phyloP scores from a whole-genome alignment of 2,329 filamentous ascomycete species.

The Rutstroemia sp. region DNA sequence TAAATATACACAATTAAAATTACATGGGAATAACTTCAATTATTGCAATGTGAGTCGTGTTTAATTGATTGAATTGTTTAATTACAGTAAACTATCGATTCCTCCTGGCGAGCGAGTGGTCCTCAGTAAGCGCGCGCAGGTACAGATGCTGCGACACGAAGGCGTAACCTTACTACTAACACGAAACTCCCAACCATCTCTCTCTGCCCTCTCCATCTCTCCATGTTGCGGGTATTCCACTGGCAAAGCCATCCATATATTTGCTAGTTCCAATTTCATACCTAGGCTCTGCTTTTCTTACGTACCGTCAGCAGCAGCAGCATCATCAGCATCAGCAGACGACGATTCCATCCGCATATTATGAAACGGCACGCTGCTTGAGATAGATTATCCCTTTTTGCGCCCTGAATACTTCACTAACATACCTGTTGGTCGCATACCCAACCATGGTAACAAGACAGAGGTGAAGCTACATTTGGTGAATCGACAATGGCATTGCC shows the following conservation, averaged over 20 bases:
- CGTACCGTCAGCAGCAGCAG: no score
- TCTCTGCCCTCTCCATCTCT: no score
- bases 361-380: no score
- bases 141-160: neutral
- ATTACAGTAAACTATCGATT: neutral
- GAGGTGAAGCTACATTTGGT: neutral
- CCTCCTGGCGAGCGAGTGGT: neutral
- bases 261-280: neutral
- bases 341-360: no score
- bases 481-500: neutral
- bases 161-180: neutral
- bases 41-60: neutral
- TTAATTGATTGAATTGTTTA: neutral
- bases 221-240: no score
- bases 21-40: neutral
- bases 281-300: neutral
- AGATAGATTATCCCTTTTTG: no score
- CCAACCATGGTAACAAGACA: conserved; percentile 9
- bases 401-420: no score
- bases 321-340: no score
- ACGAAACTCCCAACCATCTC: neutral
- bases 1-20: no score
- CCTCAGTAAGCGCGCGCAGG: no score
- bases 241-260: no score
- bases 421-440: no score